phyloP scores from a whole-genome alignment of 352 stramenopile species.

The Globisporangium acanthophoron region DNA sequence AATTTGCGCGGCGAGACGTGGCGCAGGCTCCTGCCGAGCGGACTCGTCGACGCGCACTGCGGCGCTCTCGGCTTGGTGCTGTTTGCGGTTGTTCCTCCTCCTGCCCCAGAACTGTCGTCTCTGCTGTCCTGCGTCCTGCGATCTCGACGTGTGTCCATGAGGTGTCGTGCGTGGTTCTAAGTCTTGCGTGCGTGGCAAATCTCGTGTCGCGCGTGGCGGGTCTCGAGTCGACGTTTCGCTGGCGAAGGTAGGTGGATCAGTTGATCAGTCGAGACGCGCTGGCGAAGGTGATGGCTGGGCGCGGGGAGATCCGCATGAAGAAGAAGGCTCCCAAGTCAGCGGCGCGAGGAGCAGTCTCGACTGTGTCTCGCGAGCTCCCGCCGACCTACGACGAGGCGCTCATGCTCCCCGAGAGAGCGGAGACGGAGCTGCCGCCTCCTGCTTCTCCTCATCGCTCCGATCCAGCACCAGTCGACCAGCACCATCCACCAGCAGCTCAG shows the following conservation, averaged over 20 bases:
- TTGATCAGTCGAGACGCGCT: not conserved
- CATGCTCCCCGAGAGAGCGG: conserved; percentile 17
- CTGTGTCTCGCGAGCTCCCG: conserved; percentile 4
- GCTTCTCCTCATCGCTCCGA: not conserved
- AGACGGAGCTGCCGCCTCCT: not conserved
- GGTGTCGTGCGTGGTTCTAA: not conserved
- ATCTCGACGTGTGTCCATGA: not conserved
- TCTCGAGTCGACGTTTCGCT: not conserved
- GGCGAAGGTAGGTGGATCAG: not conserved
- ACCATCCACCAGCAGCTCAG: not conserved
- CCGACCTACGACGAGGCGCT: conserved; percentile 40
- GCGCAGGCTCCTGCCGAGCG: conserved; percentile 8
- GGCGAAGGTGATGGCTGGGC: conserved; percentile 15
- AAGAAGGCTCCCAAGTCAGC: conserved; percentile 7
- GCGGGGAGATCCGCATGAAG: conserved; percentile 27
- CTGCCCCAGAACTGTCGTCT: not conserved
- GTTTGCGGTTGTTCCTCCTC: not conserved
- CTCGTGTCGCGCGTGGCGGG: no score
- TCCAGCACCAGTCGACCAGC: not conserved
- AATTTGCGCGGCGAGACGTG: conserved; percentile 46
- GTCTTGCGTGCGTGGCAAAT: no score
- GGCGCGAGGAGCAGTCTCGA: not conserved
- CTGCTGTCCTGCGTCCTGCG: not conserved
- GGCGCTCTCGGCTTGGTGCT: conserved; percentile 2
- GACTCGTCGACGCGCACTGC: not conserved